Base-by-base conservation (phyloP, 2,329 filamentous ascomycete genomes). In the Madurella fahalii region DNA sequence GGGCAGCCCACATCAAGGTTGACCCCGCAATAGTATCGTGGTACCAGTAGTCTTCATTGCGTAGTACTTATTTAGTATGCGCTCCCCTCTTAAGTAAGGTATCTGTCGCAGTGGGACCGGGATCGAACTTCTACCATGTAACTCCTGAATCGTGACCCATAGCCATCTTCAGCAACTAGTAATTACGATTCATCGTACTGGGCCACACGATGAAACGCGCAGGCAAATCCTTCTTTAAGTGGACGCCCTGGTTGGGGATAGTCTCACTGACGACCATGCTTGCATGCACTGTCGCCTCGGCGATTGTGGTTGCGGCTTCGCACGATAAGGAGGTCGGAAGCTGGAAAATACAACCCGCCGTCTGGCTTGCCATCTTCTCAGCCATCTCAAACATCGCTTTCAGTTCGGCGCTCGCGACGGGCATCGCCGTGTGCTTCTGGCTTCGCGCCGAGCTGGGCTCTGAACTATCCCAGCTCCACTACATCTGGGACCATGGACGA, bases 391-490 rank as follows among this genome's bases (percentile, higher is more conserved):
- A 52, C 37, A 41, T 58, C 11, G 49, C 47, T 31, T 58, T 50
- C 46, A 50, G 47, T 42, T 42, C 56, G 7, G 56, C 56, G 17
- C 49, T 58, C 9, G 56, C 48, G 15, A 53, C 56, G 4, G 56
- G 52, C 45, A 50, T 58, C 34, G 56, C 52, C 15, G 52, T 58
- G 15, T 52, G 56, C 20, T 58, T 58, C 42, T 58, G 56, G 56
- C 44, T 50, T 18, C 20, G 31, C 37, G 56, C 52, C 31, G 40
- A 44, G n/a, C 15, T 42, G 8, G 52, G 52, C 18, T 40, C 37
- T 25, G 40, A 30, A 13, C 52, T 53, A 32, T 49, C 51, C 15
- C 56, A 58, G 34, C 50, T 58, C 16, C 56, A 58, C 47, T 55
- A 58, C 46, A 58, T 58, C 37, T 58, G 56, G 56, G 52, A 58